Evolutionary conservation across 371 early-diverging fungal genomes (phyloP).

Genomic region (Apophysomyces trapeziformis): DNA sequence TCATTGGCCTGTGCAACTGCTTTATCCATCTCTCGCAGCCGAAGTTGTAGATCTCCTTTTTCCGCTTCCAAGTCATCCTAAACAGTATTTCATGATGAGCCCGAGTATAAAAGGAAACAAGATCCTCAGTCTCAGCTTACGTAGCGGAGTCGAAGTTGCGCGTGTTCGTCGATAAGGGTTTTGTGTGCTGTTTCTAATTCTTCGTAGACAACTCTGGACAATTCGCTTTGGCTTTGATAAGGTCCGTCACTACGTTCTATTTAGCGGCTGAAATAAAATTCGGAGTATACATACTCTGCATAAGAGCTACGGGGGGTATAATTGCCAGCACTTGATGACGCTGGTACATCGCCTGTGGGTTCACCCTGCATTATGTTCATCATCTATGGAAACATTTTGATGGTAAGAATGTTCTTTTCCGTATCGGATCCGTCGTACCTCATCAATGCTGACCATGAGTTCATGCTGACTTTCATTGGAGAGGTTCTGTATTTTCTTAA

Average conservation of each 20-base stretch:
- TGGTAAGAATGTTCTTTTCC: conserved; percentile 1
- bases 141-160: conserved; percentile 59
- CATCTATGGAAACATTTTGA: conserved; percentile 1
- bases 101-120: background rate
- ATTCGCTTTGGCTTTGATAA: conserved; percentile 30
- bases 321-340: conserved; percentile 14
- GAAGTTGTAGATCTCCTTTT: conserved; percentile 66
- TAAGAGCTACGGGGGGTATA: conserved; percentile 36
- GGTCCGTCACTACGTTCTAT: conserved; percentile 21
- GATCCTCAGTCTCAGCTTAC: conserved; percentile 41
- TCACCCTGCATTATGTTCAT: conserved; percentile 21
- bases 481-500: conserved; percentile 81
- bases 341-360: conserved; percentile 15
- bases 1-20: conserved; percentile 71
- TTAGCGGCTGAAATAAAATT: background rate
- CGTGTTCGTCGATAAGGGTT: conserved; percentile 60
- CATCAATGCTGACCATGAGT: conserved; percentile 88
- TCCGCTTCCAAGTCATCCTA: conserved; percentile 73
- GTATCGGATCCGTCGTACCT: conserved; percentile 30
- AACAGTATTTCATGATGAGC: background rate
- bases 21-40: conserved; percentile 73
- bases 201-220: conserved; percentile 39
- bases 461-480: conserved; percentile 72
- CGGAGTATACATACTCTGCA: conserved; percentile 18
- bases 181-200: conserved; percentile 63